Base-by-base conservation (phyloP, 2,329 filamentous ascomycete species). In the Aureobasidium sp. region DNA sequence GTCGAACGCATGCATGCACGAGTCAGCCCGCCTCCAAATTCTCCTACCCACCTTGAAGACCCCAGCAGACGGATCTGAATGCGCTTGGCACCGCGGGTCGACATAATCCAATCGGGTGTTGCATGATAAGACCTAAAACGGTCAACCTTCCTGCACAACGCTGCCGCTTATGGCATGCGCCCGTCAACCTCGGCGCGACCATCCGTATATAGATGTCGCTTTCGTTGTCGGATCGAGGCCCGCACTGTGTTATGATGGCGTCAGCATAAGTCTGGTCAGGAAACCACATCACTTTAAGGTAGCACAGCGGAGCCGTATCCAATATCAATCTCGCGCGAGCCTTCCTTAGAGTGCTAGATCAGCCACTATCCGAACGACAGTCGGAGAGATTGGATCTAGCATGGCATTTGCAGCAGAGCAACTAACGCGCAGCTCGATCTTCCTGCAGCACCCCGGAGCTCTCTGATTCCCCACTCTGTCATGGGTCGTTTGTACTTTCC, bases 341-440 rank as follows among this genome's bases (percentile, higher is more conserved):
- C 16, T 37, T 58, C 42, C 39, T 42, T 21, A 15, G 13, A 58
- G 25, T 34, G 32, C 30, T 34, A 58, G 42, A 42, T 30, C 39
- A 49, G 57, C 57, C 57, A 59, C 45, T 25, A 36, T 42, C 44
- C 44, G 45, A 47, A 32, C 42, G 25, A 61, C 32, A 21, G 13
- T 61, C 59, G 59, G 59, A 54, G 48, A 61, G 29, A 61, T 61
- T 53, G 36, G 59, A 61, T 61, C 59, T 52, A 54, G 59, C 59
- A 61, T 52, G 39, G 49, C 45, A 45, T 36, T 59, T 32, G 57
- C 57, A 50, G 57, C 32, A 42, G 47, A 50, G 48, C 30, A 54
- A 30, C 37, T 29, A 44, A 48, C 59, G 30, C 39, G 59, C 59
- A 54, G 49, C 49, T 54, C 59, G 59, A 61, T 61, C 59, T 48